Evolutionary conservation across 768 basidiomycete genomes (phyloP).

Genomic region (Pleurotus eryngii): DNA sequence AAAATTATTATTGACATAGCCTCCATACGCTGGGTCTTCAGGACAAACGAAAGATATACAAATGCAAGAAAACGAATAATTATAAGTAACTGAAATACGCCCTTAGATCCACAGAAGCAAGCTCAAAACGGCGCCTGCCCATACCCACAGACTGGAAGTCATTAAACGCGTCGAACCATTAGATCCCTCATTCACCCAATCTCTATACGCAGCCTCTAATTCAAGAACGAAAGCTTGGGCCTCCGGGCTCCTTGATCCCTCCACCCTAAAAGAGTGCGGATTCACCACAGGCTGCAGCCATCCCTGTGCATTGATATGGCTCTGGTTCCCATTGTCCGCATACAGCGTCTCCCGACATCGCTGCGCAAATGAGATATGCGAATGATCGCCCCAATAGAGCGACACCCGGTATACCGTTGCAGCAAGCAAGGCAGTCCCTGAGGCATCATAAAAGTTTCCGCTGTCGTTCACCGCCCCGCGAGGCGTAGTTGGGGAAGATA

Average conservation of each 20-base stretch:
- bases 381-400: conserved; percentile 45
- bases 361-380: conserved; percentile 57
- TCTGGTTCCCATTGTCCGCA: conserved; percentile 17
- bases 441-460: conserved; percentile 65
- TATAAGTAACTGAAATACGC: no score
- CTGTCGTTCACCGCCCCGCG: conserved; percentile 33
- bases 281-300: conserved; percentile 77
- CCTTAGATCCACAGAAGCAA: not conserved
- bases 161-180: conserved; percentile 28
- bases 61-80: not conserved
- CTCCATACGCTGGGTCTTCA: no score
- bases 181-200: conserved; percentile 63
- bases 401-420: conserved; percentile 74
- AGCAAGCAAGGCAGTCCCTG: conserved; percentile 74
- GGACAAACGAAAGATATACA: not conserved
- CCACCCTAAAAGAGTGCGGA: conserved; percentile 48
- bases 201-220: conserved; percentile 71
- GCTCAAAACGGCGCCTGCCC: not conserved
- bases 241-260: conserved; percentile 65
- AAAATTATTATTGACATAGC: not conserved
- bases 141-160: not conserved
- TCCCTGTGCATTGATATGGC: conserved; percentile 54
- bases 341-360: conserved; percentile 39
- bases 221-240: conserved; percentile 76
- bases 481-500: conserved; percentile 74